These are phyloP conservation scores for Ogataea glucozyma DNA, from an alignment of 805 yeast species.

Conservation along the genomic window DNA sequence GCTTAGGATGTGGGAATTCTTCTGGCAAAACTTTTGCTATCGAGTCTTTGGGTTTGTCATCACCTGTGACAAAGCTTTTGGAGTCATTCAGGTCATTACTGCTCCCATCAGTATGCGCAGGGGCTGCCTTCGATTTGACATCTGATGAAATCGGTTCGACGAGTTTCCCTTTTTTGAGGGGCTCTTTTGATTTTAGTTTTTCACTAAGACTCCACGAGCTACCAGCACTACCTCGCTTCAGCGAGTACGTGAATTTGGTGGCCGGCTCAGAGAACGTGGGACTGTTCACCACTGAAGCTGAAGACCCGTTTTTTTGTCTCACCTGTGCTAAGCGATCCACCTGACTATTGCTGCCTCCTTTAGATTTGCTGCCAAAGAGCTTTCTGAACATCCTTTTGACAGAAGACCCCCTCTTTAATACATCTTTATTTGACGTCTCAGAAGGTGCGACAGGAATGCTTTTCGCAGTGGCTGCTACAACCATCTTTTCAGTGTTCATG, in stretches of 20 bases:
- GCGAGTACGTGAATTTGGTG: background rate
- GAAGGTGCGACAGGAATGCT: too few relatives aligned
- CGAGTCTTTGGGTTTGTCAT: constrained; percentile 16
- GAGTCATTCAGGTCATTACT: constrained; percentile 17
- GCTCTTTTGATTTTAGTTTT: constrained; percentile 1
- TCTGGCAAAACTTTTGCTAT: too few relatives aligned
- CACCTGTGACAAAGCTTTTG: constrained; percentile 21
- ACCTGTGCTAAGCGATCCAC: background rate
- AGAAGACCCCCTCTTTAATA: constrained; percentile 7
- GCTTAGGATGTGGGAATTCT: background rate
- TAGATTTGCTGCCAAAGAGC: constrained; percentile 11
- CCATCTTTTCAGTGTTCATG: too few relatives aligned
- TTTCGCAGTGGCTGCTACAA: too few relatives aligned
- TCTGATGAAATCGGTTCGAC: too few relatives aligned
- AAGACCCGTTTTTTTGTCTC: constrained; percentile 1
- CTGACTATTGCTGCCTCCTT: background rate
- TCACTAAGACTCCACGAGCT: constrained; percentile 6
- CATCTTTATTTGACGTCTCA: background rate
- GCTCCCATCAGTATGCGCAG: background rate
- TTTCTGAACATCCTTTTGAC: constrained; percentile 8
- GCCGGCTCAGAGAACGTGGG: background rate
- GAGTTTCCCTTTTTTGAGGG: background rate
- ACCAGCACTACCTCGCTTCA: constrained; percentile 3
- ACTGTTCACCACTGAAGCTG: background rate
- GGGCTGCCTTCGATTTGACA: too few relatives aligned